A percentile compares a stretch with the other conserved stretches of the same genome.
These are phyloP conservation scores for Neurospora tetrasperma DNA, from an alignment of 495 filamentous ascomycete species.

Conservation along the genomic window DNA sequence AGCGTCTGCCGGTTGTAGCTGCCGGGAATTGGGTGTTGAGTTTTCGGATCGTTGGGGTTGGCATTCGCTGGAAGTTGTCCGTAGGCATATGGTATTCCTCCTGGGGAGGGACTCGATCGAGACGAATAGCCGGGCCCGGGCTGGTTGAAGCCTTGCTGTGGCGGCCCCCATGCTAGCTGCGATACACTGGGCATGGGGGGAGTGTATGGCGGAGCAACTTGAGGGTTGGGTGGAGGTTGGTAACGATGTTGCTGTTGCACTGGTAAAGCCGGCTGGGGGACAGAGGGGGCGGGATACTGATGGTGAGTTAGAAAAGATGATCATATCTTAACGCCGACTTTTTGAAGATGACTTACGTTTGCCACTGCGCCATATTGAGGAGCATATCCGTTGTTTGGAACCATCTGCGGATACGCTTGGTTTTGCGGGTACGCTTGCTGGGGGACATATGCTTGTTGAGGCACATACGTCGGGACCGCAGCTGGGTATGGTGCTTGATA, in stretches of 20 bases:
- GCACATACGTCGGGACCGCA: conserved; percentile 14
- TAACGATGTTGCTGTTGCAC: conserved; percentile 25
- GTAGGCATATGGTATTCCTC: conserved; percentile 56
- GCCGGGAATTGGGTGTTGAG: conserved; percentile 67
- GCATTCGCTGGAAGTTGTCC: conserved; percentile 64
- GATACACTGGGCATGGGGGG: conserved; percentile 28
- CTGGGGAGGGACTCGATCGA: conserved; percentile 22
- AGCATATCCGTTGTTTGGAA: conserved; percentile 27
- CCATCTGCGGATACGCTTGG: conserved; percentile 25
- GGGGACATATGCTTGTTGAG: conserved; percentile 20
- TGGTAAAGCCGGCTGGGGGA: conserved; percentile 17
- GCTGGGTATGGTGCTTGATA: conserved; percentile 26
- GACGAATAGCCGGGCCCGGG: conserved; percentile 19
- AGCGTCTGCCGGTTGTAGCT: conserved; percentile 77
- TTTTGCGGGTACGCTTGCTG: neutral
- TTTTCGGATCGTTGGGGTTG: conserved; percentile 54
- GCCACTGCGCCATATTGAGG: conserved; percentile 27
- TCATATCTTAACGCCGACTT: neutral
- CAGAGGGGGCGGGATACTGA: conserved; percentile 20
- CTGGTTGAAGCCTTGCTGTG: conserved; percentile 19
- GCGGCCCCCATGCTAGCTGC: conserved; percentile 7
- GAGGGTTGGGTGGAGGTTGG: conserved; percentile 20
- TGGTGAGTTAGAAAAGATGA: conserved; percentile 8
- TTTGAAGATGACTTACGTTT: conserved; percentile 23
- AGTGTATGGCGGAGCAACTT: conserved; percentile 30